phyloP scores from a whole-genome alignment of 1,284 basidiomycete genomes.

The Ceratobasidium sp. region DNA sequence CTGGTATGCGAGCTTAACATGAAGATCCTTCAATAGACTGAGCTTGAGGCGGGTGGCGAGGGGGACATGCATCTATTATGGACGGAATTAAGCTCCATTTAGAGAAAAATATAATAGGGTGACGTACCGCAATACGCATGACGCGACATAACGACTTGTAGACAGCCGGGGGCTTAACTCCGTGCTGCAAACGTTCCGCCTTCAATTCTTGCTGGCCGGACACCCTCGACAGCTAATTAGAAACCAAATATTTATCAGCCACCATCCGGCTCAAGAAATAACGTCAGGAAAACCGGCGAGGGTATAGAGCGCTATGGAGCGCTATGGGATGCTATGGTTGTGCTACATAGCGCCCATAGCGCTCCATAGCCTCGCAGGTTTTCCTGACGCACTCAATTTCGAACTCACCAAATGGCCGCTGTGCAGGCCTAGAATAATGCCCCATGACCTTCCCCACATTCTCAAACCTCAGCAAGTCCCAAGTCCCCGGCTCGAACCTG shows the following conservation, averaged over 20 bases:
- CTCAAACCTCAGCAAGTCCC: slow-evolving; percentile 45
- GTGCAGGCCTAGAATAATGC: slow-evolving; percentile 44
- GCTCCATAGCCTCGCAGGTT: too few species aligned
- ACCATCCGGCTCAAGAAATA: neutral
- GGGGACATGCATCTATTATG: slow-evolving; percentile 65
- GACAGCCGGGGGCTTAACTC: slow-evolving; percentile 61
- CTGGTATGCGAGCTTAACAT: slow-evolving; percentile 63
- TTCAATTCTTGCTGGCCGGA: slow-evolving; percentile 56
- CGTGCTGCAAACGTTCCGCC: slow-evolving; percentile 72
- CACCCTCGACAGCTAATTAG: slow-evolving; percentile 10
- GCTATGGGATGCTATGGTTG: too few species aligned
- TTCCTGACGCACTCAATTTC: too few species aligned
- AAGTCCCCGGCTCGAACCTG: slow-evolving; percentile 41
- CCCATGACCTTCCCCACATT: slow-evolving; percentile 38
- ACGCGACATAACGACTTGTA: slow-evolving; percentile 63
- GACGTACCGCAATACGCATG: slow-evolving; percentile 58
- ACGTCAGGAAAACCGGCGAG: too few species aligned
- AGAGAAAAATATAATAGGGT: neutral
- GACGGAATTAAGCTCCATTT: neutral
- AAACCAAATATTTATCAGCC: slow-evolving; percentile 14
- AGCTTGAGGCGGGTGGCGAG: slow-evolving; percentile 74
- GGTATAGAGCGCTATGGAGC: too few species aligned
- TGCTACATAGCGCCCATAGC: too few species aligned
- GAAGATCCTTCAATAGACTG: slow-evolving; percentile 66
- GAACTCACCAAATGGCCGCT: slow-evolving; percentile 46